Percentiles rank a stretch among this genome's conserved stretches.
Conservation (phyloP, 371 early-diverging fungal species). For the Apophysomyces sp. region DNA sequence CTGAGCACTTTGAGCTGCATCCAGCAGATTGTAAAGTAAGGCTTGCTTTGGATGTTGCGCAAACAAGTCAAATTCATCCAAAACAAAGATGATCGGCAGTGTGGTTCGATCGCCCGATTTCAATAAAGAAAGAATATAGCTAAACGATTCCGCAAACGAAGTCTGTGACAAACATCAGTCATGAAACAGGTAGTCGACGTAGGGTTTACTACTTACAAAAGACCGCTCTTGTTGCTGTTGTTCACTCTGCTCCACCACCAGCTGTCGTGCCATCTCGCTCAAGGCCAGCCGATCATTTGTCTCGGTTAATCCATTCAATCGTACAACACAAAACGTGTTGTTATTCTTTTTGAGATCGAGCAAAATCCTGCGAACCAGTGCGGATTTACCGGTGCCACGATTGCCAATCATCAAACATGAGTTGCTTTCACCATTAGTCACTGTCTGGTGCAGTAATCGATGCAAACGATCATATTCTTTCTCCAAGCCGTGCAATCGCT, state of each 20-base stretch:
- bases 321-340: conserved; percentile 64
- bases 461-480: conserved; percentile 59
- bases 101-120: conserved; percentile 55
- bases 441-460: conserved; percentile 57
- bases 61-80: conserved; percentile 92
- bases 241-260: conserved; percentile 41
- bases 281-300: conserved; percentile 82
- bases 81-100: conserved; percentile 75
- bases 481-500: conserved; percentile 54
- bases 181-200: not conserved
- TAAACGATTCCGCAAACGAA: conserved; percentile 68
- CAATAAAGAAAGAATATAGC: conserved; percentile 62
- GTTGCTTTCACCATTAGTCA: conserved; percentile 72
- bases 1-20: conserved; percentile 81
- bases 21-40: conserved; percentile 91
- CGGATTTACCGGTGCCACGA: conserved; percentile 72
- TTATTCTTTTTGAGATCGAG: conserved; percentile 30
- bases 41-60: conserved; percentile 88
- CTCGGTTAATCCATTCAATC: conserved; percentile 81
- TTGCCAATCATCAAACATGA: conserved; percentile 77
- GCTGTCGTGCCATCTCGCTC: conserved; percentile 79
- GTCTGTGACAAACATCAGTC: conserved; percentile 21
- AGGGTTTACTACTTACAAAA: conserved; percentile 23
- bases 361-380: conserved; percentile 42
- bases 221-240: conserved; percentile 16